Evolutionary conservation across 2,329 filamentous ascomycete genomes (phyloP).

Genomic region (Ceratocystis destructans): DNA sequence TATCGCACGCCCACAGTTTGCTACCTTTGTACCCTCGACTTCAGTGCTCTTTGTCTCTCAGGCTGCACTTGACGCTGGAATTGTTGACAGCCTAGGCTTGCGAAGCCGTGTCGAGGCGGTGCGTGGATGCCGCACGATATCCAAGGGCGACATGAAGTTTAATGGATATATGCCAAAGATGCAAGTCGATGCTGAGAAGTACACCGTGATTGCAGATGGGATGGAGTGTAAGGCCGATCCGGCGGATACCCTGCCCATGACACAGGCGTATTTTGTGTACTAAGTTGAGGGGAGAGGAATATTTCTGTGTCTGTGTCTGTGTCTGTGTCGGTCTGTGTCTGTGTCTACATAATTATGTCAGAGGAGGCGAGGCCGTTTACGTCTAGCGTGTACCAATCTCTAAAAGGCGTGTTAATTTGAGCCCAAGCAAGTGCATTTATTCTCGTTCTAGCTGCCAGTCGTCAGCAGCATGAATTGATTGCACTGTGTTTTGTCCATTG

Average conservation of each 20-base stretch:
- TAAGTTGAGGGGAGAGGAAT: conserved; percentile 27
- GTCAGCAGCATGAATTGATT: neutral
- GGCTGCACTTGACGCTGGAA: conserved; percentile 52
- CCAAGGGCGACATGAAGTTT: conserved; percentile 82
- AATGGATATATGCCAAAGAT: conserved; percentile 76
- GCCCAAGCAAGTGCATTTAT: neutral
- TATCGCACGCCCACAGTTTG: conserved; percentile 77
- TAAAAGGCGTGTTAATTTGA: neutral
- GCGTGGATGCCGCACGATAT: conserved; percentile 56
- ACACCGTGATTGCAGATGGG: conserved; percentile 76
- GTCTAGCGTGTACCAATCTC: neutral
- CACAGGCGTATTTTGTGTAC: conserved; percentile 66
- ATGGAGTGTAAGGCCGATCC: conserved; percentile 60
- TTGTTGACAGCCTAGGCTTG: conserved; percentile 57
- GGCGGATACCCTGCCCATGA: conserved; percentile 55
- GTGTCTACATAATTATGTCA: neutral
- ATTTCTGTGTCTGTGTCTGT: neutral
- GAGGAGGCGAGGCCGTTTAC: neutral
- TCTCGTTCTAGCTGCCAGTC: too few species aligned
- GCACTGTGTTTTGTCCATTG: neutral
- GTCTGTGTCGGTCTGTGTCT: too few species aligned
- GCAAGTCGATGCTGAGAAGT: conserved; percentile 83
- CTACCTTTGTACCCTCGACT: conserved; percentile 53
- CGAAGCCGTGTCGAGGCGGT: conserved; percentile 71
- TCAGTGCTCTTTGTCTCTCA: conserved; percentile 75